Evolutionary conservation across 169 alveolate species (phyloP).

Genomic region (Plasmodium ovale): DNA sequence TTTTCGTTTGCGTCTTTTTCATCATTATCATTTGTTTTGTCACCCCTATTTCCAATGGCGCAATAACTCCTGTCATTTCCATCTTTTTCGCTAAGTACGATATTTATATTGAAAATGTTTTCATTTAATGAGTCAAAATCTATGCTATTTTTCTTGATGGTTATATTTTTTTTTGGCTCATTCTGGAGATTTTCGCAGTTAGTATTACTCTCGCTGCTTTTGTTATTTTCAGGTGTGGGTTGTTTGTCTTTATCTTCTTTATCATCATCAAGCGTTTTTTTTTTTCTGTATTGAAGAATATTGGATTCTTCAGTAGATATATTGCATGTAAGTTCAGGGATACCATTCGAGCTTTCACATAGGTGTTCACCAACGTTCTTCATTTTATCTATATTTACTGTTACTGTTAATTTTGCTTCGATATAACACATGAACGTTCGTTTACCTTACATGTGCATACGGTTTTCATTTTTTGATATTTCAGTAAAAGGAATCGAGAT

Average conservation of each 20-base stretch:
- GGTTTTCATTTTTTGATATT: not conserved
- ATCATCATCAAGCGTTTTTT: no score
- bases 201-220: no score
- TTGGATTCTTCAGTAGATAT: no score
- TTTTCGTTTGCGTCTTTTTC: not conserved
- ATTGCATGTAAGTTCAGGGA: not conserved
- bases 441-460: not conserved
- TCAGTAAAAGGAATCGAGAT: not conserved
- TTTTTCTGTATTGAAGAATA: no score
- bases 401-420: not conserved
- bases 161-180: not conserved
- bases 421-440: not conserved
- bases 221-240: no score
- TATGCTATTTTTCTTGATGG: conserved; percentile 37
- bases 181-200: no score
- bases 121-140: conserved; percentile 54
- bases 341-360: not conserved
- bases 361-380: not conserved
- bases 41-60: not conserved
- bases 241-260: no score
- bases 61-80: not conserved
- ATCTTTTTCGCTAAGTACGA: conserved; percentile 13
- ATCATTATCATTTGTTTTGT: not conserved
- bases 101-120: conserved; percentile 29
- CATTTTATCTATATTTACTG: not conserved